Base-by-base conservation (phyloP, 2,329 filamentous ascomycete genomes). In the Periconia macrospinosa region DNA sequence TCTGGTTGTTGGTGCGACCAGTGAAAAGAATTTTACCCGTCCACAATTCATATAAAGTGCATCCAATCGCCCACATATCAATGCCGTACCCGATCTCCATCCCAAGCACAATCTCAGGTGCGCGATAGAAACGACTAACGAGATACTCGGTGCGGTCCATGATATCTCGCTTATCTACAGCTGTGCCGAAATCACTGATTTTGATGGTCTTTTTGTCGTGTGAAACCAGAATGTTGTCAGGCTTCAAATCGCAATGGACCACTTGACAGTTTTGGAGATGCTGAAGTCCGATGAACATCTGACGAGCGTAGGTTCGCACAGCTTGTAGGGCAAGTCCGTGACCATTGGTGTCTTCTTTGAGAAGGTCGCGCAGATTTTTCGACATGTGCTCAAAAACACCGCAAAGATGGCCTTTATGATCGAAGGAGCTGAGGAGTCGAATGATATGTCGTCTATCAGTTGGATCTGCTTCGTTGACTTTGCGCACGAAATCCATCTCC, bases 11-110 rank as follows among this genome's bases (percentile, higher is more conserved):
- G 77, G 91, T 94, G 60, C 90, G 86, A 54, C 94, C 94, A 1
- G 91, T 92, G 73, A 99, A 99, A 30, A 99, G 81, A 53, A 99
- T 97, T 74, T 97, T 96, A 68, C 94, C 94, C 0, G 94, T 97
- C 78, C 96, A 97, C 41, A 99, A 81, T 76, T 99, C 94, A 74
- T 96, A 99, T 30, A 97, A 81, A 0, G 94, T 99, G 76, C 94
- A 99, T 37, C 94, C 95, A 61, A 97, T 91, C 8, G 93, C 95
- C 94, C 94, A 99, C 81, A 96, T 90, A 73, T 99, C 94, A 60
- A 97, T 91, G 8, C 89, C 88, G 71, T 93, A 95, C 71, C 96
- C 92, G 72, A 96, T 96, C 10, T 90, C 89, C 79, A 97, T 92
- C n/a, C 94, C 94, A 3, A 99, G 83, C 57, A 99, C 96, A 69